phyloP scores from a whole-genome alignment of 106 monocot species.

The Gastrodia elata region DNA sequence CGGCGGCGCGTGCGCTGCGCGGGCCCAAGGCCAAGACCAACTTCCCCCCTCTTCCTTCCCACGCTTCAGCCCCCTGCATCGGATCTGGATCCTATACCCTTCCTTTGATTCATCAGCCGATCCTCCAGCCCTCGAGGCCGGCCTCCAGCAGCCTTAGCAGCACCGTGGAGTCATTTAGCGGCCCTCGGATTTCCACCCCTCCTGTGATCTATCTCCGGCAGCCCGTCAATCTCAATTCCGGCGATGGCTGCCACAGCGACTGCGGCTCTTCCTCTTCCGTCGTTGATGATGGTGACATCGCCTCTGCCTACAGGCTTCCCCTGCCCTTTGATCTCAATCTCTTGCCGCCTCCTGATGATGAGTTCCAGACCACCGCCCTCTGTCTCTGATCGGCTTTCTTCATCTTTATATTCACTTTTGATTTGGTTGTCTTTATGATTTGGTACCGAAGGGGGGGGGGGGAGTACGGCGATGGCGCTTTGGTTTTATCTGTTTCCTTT shows the following conservation, averaged over 20 bases:
- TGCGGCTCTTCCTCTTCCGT: constrained; percentile 56
- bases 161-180: constrained; percentile 31
- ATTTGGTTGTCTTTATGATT: not conserved
- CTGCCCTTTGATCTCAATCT: constrained; percentile 50
- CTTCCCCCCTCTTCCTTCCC: constrained; percentile 9
- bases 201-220: not conserved
- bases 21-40: constrained; percentile 35
- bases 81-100: not conserved
- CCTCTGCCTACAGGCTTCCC: constrained; percentile 11
- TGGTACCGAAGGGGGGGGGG: constrained; percentile 2
- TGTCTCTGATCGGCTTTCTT: constrained; percentile 9
- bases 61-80: not conserved
- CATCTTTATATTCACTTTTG: not conserved
- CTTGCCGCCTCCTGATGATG: constrained; percentile 6
- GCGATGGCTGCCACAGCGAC: constrained; percentile 39
- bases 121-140: constrained; percentile 11
- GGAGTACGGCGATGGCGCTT: not conserved
- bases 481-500: too few relatives aligned
- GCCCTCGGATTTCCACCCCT: constrained; percentile 9
- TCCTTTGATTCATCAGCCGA: not conserved
- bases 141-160: constrained; percentile 22
- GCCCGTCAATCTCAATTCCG: constrained; percentile 3
- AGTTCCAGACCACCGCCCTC: constrained; percentile 6
- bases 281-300: constrained; percentile 27
- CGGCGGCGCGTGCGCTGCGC: constrained; percentile 19